phyloP scores from a whole-genome alignment of 257 asterid genomes.

The Salvia miltiorrhiza region DNA sequence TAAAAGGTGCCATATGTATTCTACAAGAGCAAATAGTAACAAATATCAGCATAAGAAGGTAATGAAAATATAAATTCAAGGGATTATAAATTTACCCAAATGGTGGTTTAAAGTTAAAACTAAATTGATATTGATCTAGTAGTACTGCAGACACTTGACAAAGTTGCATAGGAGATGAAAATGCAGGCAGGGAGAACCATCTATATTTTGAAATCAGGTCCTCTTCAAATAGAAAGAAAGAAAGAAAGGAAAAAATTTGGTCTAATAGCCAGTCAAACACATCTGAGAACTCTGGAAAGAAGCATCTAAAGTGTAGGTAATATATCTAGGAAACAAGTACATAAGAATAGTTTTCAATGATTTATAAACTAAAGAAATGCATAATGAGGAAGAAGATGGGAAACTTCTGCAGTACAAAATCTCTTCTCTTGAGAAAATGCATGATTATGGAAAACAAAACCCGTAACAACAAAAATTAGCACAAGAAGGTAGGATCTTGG shows the following conservation, averaged over 20 bases:
- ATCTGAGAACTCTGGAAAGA: not conserved
- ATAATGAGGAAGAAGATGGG: conserved; percentile 1
- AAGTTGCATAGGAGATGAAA: conserved; percentile 8
- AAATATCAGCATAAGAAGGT: conserved; percentile 15
- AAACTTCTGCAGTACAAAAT: not conserved
- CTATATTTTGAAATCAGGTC: not conserved
- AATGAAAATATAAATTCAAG: not conserved
- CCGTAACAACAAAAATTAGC: not conserved
- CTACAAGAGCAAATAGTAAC: conserved; percentile 47
- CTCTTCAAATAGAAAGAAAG: not conserved
- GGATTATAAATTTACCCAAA: not conserved
- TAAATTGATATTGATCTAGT: not conserved
- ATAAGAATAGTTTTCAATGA: not conserved
- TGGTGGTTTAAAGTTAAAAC: not conserved
- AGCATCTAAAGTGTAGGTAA: not conserved
- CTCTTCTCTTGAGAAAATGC: not conserved
- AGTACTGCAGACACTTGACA: not conserved
- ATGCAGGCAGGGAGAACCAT: not conserved
- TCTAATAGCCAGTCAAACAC: not conserved
- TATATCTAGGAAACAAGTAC: not conserved
- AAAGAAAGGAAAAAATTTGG: not conserved
- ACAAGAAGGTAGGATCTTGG: not conserved
- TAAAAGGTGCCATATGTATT: conserved; percentile 99
- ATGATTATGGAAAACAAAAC: not conserved
- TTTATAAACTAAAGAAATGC: not conserved